These are phyloP conservation scores for Triticum turgidum DNA, from an alignment of 176 grass and related monocot species.

Conservation along the genomic window DNA sequence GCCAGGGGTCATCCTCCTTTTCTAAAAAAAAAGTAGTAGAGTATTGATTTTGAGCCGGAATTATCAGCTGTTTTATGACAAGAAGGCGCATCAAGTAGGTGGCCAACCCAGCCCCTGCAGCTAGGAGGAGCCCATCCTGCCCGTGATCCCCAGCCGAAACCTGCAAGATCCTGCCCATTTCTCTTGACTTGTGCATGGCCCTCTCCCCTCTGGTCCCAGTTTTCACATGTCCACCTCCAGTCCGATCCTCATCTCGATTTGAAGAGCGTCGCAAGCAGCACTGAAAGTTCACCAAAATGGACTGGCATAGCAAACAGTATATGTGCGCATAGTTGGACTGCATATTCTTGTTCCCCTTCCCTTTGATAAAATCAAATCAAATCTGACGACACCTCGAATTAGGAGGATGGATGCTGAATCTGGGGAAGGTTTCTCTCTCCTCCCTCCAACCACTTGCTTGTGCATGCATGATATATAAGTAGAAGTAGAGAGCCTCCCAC, in stretches of 20 bases:
- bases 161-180: conserved; percentile 46
- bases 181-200: conserved; percentile 28
- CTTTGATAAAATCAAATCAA: neutral
- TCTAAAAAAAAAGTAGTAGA: too few relatives aligned
- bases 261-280: neutral
- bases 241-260: neutral
- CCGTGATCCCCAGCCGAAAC: conserved; percentile 20
- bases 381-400: conserved; percentile 12
- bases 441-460: conserved; percentile 35
- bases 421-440: conserved; percentile 10
- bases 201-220: conserved; percentile 21
- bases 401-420: neutral
- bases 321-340: neutral
- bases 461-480: conserved; percentile 55
- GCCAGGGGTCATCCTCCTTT: too few relatives aligned
- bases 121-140: conserved; percentile 25
- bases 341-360: neutral
- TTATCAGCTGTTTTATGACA: conserved; percentile 4
- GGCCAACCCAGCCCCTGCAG: conserved; percentile 12
- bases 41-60: neutral
- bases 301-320: neutral
- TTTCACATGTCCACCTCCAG: conserved; percentile 35
- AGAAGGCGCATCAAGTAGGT: conserved; percentile 14
- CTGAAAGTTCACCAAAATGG: conserved; percentile 17
- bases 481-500: conserved; percentile 22